Conservation (phyloP, 495 filamentous ascomycete species). For the Monascus purpureus region DNA sequence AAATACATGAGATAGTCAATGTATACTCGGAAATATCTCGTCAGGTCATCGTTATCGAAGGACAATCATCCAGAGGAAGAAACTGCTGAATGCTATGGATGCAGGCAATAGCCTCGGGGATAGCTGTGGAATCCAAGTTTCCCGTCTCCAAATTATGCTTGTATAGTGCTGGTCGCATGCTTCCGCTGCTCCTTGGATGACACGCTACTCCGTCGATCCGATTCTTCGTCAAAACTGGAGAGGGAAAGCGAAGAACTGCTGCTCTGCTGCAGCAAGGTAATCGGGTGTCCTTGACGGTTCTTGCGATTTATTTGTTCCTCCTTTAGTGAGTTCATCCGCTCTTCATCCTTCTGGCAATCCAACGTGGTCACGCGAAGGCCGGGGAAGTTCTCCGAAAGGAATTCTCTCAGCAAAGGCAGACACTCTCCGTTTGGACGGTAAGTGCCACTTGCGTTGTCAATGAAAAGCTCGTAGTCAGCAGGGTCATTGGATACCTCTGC, state of each 20-base stretch:
- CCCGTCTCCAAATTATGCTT: no score
- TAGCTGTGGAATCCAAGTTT: no score
- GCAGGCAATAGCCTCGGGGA: no score
- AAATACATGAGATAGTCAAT: no score
- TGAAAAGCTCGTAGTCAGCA: slow-evolving; percentile 66
- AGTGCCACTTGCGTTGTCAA: slow-evolving; percentile 91
- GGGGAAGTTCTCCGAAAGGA: slow-evolving; percentile 55
- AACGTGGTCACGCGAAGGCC: slow-evolving; percentile 58
- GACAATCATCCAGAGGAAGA: no score
- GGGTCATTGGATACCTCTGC: slow-evolving; percentile 38
- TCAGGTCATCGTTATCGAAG: no score
- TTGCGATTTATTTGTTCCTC: slow-evolving; percentile 45
- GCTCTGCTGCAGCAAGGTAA: slow-evolving; percentile 52
- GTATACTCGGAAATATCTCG: no score
- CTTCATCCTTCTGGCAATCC: slow-evolving; percentile 51
- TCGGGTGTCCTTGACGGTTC: slow-evolving; percentile 46
- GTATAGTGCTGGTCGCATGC: no score
- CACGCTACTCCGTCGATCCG: slow-evolving; percentile 37
- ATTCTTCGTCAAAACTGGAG: slow-evolving; percentile 64
- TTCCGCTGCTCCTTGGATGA: slow-evolving; percentile 6
- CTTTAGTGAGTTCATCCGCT: slow-evolving; percentile 47
- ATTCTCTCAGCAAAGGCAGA: slow-evolving; percentile 53
- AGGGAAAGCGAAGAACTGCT: slow-evolving; percentile 39
- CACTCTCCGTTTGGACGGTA: slow-evolving; percentile 71
- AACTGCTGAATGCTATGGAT: no score